Conservation (phyloP, 1,284 basidiomycete genomes). For the Puccinia sorghi region DNA sequence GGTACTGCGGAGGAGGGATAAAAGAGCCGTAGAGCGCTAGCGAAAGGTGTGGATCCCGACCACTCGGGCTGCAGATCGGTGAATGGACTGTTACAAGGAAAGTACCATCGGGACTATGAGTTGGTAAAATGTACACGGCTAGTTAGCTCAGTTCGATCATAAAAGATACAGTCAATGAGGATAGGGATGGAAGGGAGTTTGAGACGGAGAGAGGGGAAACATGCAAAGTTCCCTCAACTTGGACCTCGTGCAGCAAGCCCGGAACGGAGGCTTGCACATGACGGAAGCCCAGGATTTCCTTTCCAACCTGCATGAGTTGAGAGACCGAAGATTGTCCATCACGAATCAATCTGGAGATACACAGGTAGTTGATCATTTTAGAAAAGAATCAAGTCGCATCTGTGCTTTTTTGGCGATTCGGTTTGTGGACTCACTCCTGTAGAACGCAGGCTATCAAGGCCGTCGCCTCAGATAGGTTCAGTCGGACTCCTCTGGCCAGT, state of each 20-base stretch:
- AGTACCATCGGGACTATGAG: constrained; percentile 62
- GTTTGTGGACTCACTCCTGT: constrained; percentile 66
- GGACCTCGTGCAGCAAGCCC: constrained; percentile 67
- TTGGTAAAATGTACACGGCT: constrained; percentile 55
- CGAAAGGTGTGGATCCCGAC: constrained; percentile 72
- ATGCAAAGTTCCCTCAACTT: constrained; percentile 84
- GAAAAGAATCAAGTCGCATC: neutral
- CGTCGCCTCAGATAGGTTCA: constrained; percentile 84
- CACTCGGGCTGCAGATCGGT: constrained; percentile 82
- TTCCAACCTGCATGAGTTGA: constrained; percentile 88
- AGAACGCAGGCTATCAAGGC: constrained; percentile 87
- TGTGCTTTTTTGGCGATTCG: neutral
- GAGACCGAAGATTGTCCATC: constrained; percentile 87
- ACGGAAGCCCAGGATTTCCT: constrained; percentile 78
- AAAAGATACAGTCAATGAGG: constrained; percentile 45
- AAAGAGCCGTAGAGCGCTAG: constrained; percentile 90
- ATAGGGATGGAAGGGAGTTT: neutral
- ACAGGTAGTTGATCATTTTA: neutral
- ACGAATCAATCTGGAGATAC: constrained; percentile 66
- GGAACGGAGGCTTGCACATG: constrained; percentile 76
- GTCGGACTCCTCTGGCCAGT: constrained; percentile 79
- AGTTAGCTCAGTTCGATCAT: constrained; percentile 18
- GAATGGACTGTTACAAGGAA: constrained; percentile 80
- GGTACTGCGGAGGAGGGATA: constrained; percentile 72
- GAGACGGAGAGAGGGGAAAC: constrained; percentile 61